phyloP scores from a whole-genome alignment of 352 stramenopile species.

The Pythium pyrilobum region DNA sequence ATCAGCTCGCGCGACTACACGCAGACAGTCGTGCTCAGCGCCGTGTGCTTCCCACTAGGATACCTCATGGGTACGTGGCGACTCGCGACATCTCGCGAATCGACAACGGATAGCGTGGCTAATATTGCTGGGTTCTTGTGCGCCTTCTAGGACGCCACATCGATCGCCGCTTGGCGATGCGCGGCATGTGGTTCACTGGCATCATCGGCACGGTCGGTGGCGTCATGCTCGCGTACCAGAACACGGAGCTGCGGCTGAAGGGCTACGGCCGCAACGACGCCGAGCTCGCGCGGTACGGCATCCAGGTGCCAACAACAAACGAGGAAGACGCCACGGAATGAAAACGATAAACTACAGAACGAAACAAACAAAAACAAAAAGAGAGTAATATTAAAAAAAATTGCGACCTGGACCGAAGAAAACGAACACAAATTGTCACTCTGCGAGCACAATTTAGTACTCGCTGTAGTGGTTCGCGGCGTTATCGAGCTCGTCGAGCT shows the following conservation, averaged over 20 bases:
- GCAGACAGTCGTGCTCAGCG: slow-evolving; percentile 37
- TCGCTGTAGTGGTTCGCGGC: slow-evolving; percentile 9
- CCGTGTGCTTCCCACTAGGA: slow-evolving; percentile 54
- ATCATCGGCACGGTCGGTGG: slow-evolving; percentile 57
- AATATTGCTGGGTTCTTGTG: not conserved
- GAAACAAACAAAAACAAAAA: slow-evolving; percentile 4
- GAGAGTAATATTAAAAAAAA: not conserved
- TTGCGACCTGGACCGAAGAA: too few relatives aligned
- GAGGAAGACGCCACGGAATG: not conserved
- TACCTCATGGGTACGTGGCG: slow-evolving; percentile 57
- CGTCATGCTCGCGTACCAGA: slow-evolving; percentile 67
- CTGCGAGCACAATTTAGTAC: slow-evolving; percentile 11
- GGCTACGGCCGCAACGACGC: slow-evolving; percentile 71
- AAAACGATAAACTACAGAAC: not conserved
- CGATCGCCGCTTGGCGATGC: slow-evolving; percentile 49
- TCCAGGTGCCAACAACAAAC: not conserved
- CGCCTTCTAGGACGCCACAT: slow-evolving; percentile 42
- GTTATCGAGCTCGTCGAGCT: slow-evolving; percentile 32
- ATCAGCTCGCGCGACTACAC: slow-evolving; percentile 40
- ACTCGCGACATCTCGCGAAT: not conserved
- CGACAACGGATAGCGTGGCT: not conserved
- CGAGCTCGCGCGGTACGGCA: slow-evolving; percentile 52
- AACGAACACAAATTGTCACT: too few relatives aligned
- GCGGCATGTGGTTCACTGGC: slow-evolving; percentile 72
- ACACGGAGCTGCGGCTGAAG: slow-evolving; percentile 71